These are phyloP conservation scores for Closterium sp. DNA, from an alignment of 139 green algal genomes.

Conservation along the genomic window DNA sequence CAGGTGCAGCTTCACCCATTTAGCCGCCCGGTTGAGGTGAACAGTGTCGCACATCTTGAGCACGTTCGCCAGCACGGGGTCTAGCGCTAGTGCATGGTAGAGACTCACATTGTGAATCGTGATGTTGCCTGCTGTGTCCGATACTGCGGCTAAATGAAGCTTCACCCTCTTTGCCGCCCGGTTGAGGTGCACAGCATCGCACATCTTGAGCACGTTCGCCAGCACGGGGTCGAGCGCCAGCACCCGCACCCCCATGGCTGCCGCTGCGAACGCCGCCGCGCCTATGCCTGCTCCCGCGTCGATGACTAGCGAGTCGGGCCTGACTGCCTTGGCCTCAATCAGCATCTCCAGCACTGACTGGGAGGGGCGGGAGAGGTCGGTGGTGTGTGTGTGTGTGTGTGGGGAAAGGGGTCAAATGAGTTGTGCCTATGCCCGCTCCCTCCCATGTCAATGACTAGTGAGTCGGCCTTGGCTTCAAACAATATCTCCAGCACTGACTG, in stretches of 20 bases:
- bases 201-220: neutral
- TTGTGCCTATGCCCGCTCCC: too few species aligned
- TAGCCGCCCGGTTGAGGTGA: too few species aligned
- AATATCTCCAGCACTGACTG: slow-evolving; percentile 4
- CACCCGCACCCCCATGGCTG: neutral
- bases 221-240: neutral
- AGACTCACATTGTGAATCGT: neutral
- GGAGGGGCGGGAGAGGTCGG: too few species aligned
- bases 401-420: too few species aligned
- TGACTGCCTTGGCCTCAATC: too few species aligned
- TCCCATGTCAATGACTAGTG: slow-evolving; percentile 11
- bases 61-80: neutral
- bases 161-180: neutral
- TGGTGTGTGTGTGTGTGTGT: too few species aligned
- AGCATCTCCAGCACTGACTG: too few species aligned
- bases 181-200: neutral
- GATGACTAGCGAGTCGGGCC: too few species aligned
- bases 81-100: neutral
- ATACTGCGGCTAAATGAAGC: neutral
- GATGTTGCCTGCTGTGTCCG: neutral
- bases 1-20: too few species aligned
- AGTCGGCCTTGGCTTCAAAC: slow-evolving; percentile 7
- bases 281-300: too few species aligned
- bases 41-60: neutral
- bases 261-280: too few species aligned